Evolutionary conservation across 2,329 filamentous ascomycete genomes (phyloP).

Genomic region (Fusarium verrucosum): DNA sequence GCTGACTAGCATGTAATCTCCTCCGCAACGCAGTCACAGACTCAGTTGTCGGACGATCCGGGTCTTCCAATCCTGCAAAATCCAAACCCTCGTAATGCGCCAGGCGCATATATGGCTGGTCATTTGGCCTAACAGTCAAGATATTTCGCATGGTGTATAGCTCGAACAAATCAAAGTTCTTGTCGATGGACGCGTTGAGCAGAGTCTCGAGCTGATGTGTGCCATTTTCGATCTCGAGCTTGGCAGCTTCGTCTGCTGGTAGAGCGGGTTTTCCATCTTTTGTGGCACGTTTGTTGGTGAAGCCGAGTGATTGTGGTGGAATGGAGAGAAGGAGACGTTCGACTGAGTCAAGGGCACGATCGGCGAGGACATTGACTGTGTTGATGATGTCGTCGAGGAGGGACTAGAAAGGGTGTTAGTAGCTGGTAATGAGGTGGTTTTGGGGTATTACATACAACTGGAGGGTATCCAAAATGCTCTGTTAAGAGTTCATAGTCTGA

Average conservation of each 20-base stretch:
- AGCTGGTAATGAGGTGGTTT: background rate
- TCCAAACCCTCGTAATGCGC: conserved; percentile 82
- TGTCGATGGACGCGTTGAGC: conserved; percentile 81
- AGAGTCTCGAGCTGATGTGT: conserved; percentile 86
- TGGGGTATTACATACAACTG: conserved; percentile 70
- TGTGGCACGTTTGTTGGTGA: conserved; percentile 62
- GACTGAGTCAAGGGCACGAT: conserved; percentile 86
- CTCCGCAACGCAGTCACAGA: conserved; percentile 76
- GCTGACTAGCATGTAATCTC: conserved; percentile 80
- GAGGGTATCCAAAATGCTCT: conserved; percentile 95
- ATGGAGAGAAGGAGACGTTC: conserved; percentile 82
- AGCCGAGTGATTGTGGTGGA: conserved; percentile 82
- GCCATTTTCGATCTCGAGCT: conserved; percentile 84
- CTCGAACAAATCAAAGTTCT: conserved; percentile 86
- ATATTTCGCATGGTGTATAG: conserved; percentile 92
- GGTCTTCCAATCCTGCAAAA: conserved; percentile 47
- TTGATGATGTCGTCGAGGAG: conserved; percentile 99
- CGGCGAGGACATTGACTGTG: conserved; percentile 91
- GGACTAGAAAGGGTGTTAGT: conserved; percentile 62
- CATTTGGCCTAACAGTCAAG: conserved; percentile 72
- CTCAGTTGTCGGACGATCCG: conserved; percentile 66
- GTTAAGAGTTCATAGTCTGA: conserved; percentile 78
- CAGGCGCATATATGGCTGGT: conserved; percentile 81
- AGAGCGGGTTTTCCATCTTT: conserved; percentile 49
- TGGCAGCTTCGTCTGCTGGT: conserved; percentile 53